Conservation (phyloP, 2,329 filamentous ascomycete species). For the Ophiocordyceps camponoti-rufipedis region DNA sequence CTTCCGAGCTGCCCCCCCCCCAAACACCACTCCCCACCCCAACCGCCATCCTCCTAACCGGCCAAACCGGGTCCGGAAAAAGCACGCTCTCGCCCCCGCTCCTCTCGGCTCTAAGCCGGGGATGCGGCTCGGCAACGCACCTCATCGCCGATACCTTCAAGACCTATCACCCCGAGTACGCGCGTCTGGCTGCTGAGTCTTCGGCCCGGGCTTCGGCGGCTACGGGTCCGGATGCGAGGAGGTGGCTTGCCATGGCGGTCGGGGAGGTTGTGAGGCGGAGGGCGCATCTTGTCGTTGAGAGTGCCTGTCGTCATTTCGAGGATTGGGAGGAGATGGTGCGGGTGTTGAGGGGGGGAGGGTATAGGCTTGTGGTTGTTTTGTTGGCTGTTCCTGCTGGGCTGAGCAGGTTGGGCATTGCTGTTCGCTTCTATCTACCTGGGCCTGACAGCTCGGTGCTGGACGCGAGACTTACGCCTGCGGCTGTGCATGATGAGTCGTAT, state of each 20-base stretch:
- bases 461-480: slow-evolving; percentile 19
- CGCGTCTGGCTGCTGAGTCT: neutral
- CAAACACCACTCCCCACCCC: too few relatives aligned
- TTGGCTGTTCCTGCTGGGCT: slow-evolving; percentile 23
- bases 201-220: slow-evolving; percentile 7
- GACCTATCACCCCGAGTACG: slow-evolving; percentile 16
- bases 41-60: slow-evolving; percentile 3
- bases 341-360: slow-evolving; percentile 15
- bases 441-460: neutral
- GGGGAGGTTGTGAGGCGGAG: slow-evolving; percentile 11
- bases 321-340: slow-evolving; percentile 20
- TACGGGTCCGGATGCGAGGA: slow-evolving; percentile 21
- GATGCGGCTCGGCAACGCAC: slow-evolving; percentile 12
- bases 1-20: too few relatives aligned
- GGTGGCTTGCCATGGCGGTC: slow-evolving; percentile 24
- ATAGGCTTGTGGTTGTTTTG: slow-evolving; percentile 20
- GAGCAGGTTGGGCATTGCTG: slow-evolving; percentile 22
- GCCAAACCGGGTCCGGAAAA: slow-evolving; percentile 31
- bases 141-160: slow-evolving; percentile 32
- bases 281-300: slow-evolving; percentile 23
- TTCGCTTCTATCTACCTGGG: slow-evolving; percentile 14
- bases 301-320: slow-evolving; percentile 22
- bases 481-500: slow-evolving; percentile 28
- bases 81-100: slow-evolving; percentile 23
- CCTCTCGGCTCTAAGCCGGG: slow-evolving; percentile 11